Evolutionary conservation across 495 filamentous ascomycete species (phyloP).

Genomic region (Chaetomium fimeti): DNA sequence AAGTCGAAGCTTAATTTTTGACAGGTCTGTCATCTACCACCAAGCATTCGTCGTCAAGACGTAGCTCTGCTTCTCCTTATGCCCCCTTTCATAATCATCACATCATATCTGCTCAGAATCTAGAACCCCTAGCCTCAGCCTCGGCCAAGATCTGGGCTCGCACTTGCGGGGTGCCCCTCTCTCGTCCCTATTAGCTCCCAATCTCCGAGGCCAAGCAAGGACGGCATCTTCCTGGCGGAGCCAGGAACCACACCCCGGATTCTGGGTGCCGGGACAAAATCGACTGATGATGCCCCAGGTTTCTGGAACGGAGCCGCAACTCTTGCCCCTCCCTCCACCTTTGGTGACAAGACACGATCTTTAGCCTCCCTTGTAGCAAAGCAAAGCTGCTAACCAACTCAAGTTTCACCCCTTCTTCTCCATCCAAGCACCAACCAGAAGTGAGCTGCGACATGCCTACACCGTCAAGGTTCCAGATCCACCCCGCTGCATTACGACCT

Average conservation of each 20-base stretch:
- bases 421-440: neutral
- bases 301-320: no score
- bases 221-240: neutral
- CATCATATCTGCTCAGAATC: neutral
- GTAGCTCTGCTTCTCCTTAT: neutral
- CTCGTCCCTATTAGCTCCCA: conserved; percentile 3
- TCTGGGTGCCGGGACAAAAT: neutral
- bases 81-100: neutral
- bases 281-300: neutral
- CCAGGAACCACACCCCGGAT: conserved; percentile 8
- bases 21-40: neutral
- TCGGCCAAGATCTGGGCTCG: neutral
- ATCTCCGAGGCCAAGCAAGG: neutral
- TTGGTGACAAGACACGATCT: no score
- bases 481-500: neutral
- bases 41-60: neutral
- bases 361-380: no score
- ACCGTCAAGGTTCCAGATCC: neutral
- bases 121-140: conserved; percentile 1
- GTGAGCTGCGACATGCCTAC: neutral
- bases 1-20: neutral
- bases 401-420: neutral
- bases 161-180: neutral
- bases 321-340: no score
- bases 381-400: neutral